A percentile compares a stretch with the other conserved stretches of the same genome.
phyloP scores from a whole-genome alignment of 1,284 basidiomycete species.

The Trametes hirsuta region DNA sequence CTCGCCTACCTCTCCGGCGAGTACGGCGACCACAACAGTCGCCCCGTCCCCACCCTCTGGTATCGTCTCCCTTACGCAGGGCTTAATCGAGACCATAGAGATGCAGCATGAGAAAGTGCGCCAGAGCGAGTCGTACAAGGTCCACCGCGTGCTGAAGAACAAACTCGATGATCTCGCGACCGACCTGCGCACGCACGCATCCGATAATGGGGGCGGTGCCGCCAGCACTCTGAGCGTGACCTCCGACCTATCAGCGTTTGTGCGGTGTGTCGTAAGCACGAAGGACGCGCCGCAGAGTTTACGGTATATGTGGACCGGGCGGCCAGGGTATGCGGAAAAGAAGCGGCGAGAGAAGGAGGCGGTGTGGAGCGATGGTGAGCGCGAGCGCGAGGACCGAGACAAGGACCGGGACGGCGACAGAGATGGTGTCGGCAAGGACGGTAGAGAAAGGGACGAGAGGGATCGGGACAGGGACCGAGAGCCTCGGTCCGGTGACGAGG shows the following conservation, averaged over 20 bases:
- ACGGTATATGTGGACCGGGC: constrained; percentile 45
- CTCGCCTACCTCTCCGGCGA: constrained; percentile 24
- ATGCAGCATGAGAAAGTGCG: constrained; percentile 53
- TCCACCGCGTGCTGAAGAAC: constrained; percentile 60
- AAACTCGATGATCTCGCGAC: constrained; percentile 50
- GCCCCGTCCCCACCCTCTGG: constrained; percentile 14
- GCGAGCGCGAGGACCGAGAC: constrained; percentile 38
- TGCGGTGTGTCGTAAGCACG: constrained; percentile 34
- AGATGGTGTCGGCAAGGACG: constrained; percentile 34
- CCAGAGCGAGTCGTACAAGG: constrained; percentile 59
- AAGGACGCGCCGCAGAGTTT: constrained; percentile 43
- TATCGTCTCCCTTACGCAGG: constrained; percentile 44
- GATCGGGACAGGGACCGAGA: constrained; percentile 40
- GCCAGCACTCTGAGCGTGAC: constrained; percentile 48
- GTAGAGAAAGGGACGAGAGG: constrained; percentile 40
- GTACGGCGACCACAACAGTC: constrained; percentile 4
- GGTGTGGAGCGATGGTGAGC: constrained; percentile 39
- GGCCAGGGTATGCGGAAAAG: constrained; percentile 35
- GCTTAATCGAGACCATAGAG: constrained; percentile 52
- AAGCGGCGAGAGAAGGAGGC: constrained; percentile 39
- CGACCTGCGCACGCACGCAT: constrained; percentile 37
- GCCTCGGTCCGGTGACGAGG: constrained; percentile 40
- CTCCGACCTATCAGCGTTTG: constrained; percentile 44
- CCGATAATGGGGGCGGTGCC: constrained; percentile 28
- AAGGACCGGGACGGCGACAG: constrained; percentile 32